Base-by-base conservation (phyloP, 2,329 filamentous ascomycete species). In the Fusarium sacchari region DNA sequence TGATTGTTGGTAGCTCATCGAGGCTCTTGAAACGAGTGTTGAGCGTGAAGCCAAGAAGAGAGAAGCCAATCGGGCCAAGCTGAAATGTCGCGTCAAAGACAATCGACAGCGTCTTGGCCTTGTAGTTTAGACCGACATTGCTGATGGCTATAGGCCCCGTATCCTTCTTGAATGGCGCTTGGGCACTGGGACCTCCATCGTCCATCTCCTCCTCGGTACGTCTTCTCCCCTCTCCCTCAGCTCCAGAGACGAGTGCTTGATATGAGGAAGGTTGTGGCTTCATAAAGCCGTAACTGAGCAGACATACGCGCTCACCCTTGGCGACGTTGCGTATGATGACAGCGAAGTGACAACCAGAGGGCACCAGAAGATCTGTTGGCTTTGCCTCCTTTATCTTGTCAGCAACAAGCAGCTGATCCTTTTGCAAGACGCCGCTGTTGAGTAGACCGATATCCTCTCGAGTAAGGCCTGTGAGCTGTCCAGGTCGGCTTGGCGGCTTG, bases 41-140 rank as follows among this genome's bases (percentile, higher is more conserved):
- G 3, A 67, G 22, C 4, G 30, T 64, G 17, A 64, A 64, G 13
- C 44, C 64, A 1, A 67, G 50, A 22, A 67, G 52, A 3, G 43
- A 44, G 10, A 67, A 64, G 3, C 64, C 64, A 4, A 67, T 64
- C 1, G 64, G 64, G 0, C 64, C 64, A 11, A 67, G 49, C 20
- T 57, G 59, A 13, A 67, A 58, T 0, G 50, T 64, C 0, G 64
- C 64, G 7, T 64, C 60, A 30, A 67, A 57, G 1, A 40, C 26
- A 4, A 58, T 52, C 2, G 59, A 57, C 4, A 67, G 3, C 5
- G 18, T 64, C 42, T 44, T 64, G 0, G 36, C 43, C 28, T 57
- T 57, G 15, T 64, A 67, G 15, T 30, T 50, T 0, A 67, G 44
- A 3, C 59, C n/a, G 4, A 67, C 50, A 6, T 67, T 67, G 26